phyloP scores from a whole-genome alignment of 371 early-diverging fungal genomes.

The Saksenaea oblongispora region DNA sequence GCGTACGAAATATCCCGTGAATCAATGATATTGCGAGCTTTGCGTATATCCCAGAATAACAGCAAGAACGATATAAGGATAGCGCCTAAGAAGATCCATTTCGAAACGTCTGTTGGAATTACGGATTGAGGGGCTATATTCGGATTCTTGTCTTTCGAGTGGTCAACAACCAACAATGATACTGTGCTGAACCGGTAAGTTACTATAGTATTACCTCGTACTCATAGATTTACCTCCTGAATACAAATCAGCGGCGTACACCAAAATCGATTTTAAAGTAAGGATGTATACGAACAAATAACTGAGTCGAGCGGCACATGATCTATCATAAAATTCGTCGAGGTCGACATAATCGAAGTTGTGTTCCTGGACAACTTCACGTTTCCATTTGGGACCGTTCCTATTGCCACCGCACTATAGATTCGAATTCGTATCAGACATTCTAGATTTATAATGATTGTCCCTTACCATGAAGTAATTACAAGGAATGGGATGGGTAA shows the following conservation, averaged over 20 bases:
- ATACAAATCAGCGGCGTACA: conserved; percentile 75
- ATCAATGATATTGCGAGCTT: conserved; percentile 64
- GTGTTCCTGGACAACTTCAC: conserved; percentile 83
- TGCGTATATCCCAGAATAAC: conserved; percentile 71
- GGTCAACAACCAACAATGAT: conserved; percentile 14
- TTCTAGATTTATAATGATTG: background rate
- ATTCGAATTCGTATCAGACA: background rate
- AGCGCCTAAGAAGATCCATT: conserved; percentile 71
- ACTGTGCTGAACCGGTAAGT: conserved; percentile 4
- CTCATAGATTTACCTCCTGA: conserved; percentile 50
- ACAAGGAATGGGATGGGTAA: background rate
- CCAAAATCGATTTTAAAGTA: conserved; percentile 74
- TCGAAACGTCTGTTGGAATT: conserved; percentile 35
- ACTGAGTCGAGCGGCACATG: conserved; percentile 42
- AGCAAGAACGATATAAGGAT: conserved; percentile 71
- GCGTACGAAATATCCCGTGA: conserved; percentile 78
- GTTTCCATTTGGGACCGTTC: conserved; percentile 71
- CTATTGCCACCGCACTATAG: background rate
- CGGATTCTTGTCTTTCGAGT: background rate
- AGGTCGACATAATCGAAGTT: conserved; percentile 90
- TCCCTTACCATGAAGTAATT: background rate
- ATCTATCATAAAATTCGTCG: conserved; percentile 71
- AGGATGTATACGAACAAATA: conserved; percentile 73
- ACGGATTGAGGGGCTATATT: conserved; percentile 15
- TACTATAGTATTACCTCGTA: background rate